Evolutionary conservation across 768 basidiomycete genomes (phyloP), one percentile per base, ranked within the genome.

Genomic region (Boletus barrowsii): DNA sequence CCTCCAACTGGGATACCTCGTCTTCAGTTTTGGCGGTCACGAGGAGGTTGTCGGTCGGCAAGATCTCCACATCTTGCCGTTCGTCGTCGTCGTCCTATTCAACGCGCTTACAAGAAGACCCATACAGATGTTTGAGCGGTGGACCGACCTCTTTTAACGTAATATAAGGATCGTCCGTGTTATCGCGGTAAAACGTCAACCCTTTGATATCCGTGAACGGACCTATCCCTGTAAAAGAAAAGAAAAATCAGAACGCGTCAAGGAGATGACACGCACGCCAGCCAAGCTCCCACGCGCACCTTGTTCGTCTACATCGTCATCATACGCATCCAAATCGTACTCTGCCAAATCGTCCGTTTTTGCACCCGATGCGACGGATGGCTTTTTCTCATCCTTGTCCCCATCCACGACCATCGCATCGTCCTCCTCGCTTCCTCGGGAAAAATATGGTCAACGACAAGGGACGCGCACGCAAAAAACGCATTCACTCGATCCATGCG

Each of bases 131-230:
- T 20, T 30, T 17, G 32, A 45, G n/a, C 3, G 44, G 13, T 39
- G 24, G 17, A 68, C 82, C 40, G 64, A 92, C 94, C 64, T 94
- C 91, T 80, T 97, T 95, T 37, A 98, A 72, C 0, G 96, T 98
- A 61, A 99, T 90, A 65, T 95, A 98, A 0, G 97, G 97, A 72
- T 99, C 97, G 35, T 98, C 93, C 50, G 90, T 81, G 64, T 94
- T 93, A 62, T 93, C 85, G 48, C 85, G 83, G 71, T 98, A 94
- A 68, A 90, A 96, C 20, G 88, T 88, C 47, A 99, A 75, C 17
- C 95, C 96, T 67, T 97, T 96, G 71, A 98, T 93, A 64, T 92
- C 95, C 70, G 88, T 93, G 73, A 99, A 99, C 17, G 90, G 89
- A 37, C 94, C 88, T 57, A 74, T 67, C 42, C 74, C 88, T 89